Conservation (phyloP, 148 eudicot species). For the Vaccinium macrocarpon region DNA sequence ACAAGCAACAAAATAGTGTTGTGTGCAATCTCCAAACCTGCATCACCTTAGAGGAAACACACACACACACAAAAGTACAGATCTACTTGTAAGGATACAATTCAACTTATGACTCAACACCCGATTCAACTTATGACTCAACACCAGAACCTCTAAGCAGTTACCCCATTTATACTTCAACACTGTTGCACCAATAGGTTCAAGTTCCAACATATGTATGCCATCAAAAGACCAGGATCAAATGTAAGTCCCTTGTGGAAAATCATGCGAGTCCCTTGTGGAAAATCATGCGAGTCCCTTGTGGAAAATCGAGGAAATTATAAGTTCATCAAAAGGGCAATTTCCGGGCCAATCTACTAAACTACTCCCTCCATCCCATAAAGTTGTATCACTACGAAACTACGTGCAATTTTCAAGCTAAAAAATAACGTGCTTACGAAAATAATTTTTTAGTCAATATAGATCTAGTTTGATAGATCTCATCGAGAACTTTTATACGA, state of each 20-base stretch:
- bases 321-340: conserved; percentile 6
- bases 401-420: too few species aligned
- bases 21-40: not conserved
- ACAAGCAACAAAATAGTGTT: not conserved
- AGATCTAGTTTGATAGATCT: too few species aligned
- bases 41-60: conserved; percentile 6
- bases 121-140: not conserved
- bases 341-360: not conserved
- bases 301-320: not conserved
- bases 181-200: not conserved
- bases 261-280: too few species aligned
- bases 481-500: too few species aligned
- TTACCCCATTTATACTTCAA: not conserved
- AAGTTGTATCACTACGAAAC: too few species aligned
- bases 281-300: not conserved
- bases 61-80: not conserved
- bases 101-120: too few species aligned
- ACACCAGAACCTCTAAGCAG: not conserved
- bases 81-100: not conserved
- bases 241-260: not conserved
- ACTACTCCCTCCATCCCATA: too few species aligned
- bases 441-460: too few species aligned
- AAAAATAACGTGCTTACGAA: too few species aligned
- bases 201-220: not conserved
- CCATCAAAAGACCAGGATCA: not conserved